Evolutionary conservation across 179 eudicot genomes (phyloP), one percentile per base, ranked within the genome.

Genomic region (Silene vulgaris): DNA sequence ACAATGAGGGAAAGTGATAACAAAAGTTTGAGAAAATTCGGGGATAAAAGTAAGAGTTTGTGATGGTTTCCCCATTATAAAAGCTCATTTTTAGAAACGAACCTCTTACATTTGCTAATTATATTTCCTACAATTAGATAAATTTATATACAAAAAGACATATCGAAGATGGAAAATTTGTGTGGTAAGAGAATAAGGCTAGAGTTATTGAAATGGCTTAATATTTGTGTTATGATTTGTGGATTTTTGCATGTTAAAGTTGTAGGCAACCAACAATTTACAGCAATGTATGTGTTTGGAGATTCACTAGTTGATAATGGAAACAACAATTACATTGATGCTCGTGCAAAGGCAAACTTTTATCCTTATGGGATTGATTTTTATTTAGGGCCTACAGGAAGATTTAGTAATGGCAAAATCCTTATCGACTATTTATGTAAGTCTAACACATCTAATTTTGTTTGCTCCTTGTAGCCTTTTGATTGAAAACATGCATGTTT

Each of bases 261-360:
- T 40, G 81, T 29, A 3, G 52, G 76, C 32, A 86, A 84, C 12
- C 65, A 73, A 37, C 91, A 85, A 77, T 89, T 88, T 71, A 73
- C 88, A 16, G 97, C 96, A 1, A 81, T 91, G 89, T 96, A 76
- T 76, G 97, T 91, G 50, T 89, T 88, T 76, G 99, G 97, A 75
- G 99, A 95, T 78, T 95, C 99, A 3, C 61, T 90, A 45, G 90
- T 92, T 26, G 99, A 95, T 74, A 82, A 82, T 65, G 99, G 99
- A 68, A 95, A 95, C 63, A 95, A 92, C 88, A 92, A 95, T 73
- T 89, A 68, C 84, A 78, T 92, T 21, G 83, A 80, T 70, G 82
- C 97, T 20, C 73, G 81, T 26, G 99, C 97, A 0, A 95, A 86
- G 69, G 84, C 99, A 3, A 91, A 95, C 69, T 92, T 87, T 74